Evolutionary conservation across 768 basidiomycete species (phyloP).

Genomic region (Porpolomopsis calyptriformis): DNA sequence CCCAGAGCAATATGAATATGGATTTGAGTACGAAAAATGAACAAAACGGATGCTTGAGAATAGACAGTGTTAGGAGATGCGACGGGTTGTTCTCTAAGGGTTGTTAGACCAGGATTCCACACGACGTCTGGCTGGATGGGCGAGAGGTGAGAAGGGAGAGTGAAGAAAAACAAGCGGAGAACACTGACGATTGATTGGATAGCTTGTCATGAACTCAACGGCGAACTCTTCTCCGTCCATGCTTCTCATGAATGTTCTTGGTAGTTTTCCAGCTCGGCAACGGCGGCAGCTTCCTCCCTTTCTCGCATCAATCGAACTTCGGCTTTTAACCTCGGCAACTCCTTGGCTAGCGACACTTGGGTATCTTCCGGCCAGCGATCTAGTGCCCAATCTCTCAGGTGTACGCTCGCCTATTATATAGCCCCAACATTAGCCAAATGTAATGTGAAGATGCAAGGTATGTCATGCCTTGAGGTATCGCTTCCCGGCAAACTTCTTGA

Average conservation of each 20-base stretch:
- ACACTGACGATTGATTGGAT: no score
- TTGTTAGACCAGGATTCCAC: not conserved
- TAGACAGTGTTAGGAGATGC: not conserved
- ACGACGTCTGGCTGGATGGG: not conserved
- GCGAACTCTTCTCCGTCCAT: no score
- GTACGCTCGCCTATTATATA: slow-evolving; percentile 68
- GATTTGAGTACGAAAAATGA: not conserved
- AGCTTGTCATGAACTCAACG: no score
- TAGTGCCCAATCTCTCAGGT: slow-evolving; percentile 78
- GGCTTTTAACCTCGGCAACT: slow-evolving; percentile 50
- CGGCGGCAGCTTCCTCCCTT: slow-evolving; percentile 13
- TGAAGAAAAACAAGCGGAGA: no score
- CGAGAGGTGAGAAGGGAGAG: not conserved
- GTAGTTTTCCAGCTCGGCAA: slow-evolving; percentile 2
- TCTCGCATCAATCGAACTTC: slow-evolving; percentile 34
- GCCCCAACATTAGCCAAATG: no score
- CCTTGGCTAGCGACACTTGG: slow-evolving; percentile 46
- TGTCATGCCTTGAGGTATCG: slow-evolving; percentile 69
- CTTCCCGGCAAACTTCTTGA: slow-evolving; percentile 88
- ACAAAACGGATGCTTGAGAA: not conserved
- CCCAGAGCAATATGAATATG: no score
- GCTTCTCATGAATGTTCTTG: no score
- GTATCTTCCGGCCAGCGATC: slow-evolving; percentile 58
- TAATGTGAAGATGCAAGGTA: no score
- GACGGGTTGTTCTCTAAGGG: not conserved